These are phyloP conservation scores for Friedmanniomyces simplex DNA, from an alignment of 495 filamentous ascomycete species.

Conservation along the genomic window DNA sequence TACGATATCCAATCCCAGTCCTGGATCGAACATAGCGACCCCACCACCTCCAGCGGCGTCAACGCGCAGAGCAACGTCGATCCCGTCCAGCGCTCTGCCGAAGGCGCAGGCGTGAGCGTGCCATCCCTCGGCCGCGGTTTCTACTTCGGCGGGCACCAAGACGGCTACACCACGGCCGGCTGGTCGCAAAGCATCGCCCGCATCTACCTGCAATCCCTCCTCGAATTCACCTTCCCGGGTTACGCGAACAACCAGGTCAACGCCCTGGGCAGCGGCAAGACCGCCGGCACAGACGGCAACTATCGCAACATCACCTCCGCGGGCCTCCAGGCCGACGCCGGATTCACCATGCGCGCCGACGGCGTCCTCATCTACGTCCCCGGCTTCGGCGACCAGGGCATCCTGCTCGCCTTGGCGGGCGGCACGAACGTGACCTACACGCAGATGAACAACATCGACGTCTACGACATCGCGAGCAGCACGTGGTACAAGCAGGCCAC, in stretches of 20 bases:
- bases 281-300: constrained; percentile 44
- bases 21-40: constrained; percentile 51
- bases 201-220: constrained; percentile 58
- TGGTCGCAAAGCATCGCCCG: constrained; percentile 52
- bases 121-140: constrained; percentile 56
- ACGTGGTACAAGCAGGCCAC: constrained; percentile 73
- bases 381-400: constrained; percentile 57
- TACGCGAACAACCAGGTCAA: constrained; percentile 49
- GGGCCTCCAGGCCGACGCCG: constrained; percentile 50
- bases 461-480: constrained; percentile 65
- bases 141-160: constrained; percentile 69
- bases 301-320: constrained; percentile 64
- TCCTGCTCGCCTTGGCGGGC: constrained; percentile 59
- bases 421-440: constrained; percentile 54
- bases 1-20: constrained; percentile 47
- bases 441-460: constrained; percentile 61
- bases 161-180: constrained; percentile 55
- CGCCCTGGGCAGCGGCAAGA: constrained; percentile 36
- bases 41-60: constrained; percentile 46
- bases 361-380: constrained; percentile 61
- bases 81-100: constrained; percentile 52
- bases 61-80: constrained; percentile 43
- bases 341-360: constrained; percentile 62
- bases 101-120: constrained; percentile 60
- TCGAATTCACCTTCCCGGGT: constrained; percentile 66